phyloP scores from a whole-genome alignment of 768 basidiomycete genomes.

The Suillus decipiens region DNA sequence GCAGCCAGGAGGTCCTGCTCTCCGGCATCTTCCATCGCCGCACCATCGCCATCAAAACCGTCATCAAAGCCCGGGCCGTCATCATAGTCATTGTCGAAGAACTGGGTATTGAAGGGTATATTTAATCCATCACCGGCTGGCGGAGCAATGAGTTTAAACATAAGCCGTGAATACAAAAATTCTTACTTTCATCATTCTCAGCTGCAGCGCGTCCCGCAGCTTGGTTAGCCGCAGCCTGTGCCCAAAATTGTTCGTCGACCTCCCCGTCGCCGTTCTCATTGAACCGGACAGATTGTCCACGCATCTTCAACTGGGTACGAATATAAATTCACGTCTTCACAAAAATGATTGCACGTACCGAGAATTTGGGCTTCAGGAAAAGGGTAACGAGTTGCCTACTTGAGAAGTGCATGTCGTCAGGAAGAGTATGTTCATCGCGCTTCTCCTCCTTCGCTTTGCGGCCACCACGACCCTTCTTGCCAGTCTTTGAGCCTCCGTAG shows the following conservation, averaged over 20 bases:
- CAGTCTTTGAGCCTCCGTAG: slow-evolving; percentile 35
- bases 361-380: slow-evolving; percentile 96
- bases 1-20: slow-evolving; percentile 89
- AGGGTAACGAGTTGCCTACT: slow-evolving; percentile 86
- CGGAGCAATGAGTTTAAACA: slow-evolving; percentile 25
- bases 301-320: slow-evolving; percentile 76
- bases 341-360: slow-evolving; percentile 51
- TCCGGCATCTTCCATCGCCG: slow-evolving; percentile 55
- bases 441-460: slow-evolving; percentile 59
- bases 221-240: slow-evolving; percentile 87
- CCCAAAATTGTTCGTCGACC: slow-evolving; percentile 97
- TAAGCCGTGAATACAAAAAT: neutral
- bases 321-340: slow-evolving; percentile 12
- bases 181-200: slow-evolving; percentile 66
- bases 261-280: slow-evolving; percentile 78
- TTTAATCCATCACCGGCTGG: slow-evolving; percentile 47
- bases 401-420: slow-evolving; percentile 98
- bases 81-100: slow-evolving; percentile 92
- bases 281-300: slow-evolving; percentile 60
- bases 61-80: slow-evolving; percentile 76
- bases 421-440: slow-evolving; percentile 75
- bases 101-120: slow-evolving; percentile 91
- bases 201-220: slow-evolving; percentile 56
- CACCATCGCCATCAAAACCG: slow-evolving; percentile 47
- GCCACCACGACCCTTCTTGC: slow-evolving; percentile 41